Evolutionary conservation across 768 basidiomycete genomes (phyloP).

Genomic region (Leccinum subgranulosum): DNA sequence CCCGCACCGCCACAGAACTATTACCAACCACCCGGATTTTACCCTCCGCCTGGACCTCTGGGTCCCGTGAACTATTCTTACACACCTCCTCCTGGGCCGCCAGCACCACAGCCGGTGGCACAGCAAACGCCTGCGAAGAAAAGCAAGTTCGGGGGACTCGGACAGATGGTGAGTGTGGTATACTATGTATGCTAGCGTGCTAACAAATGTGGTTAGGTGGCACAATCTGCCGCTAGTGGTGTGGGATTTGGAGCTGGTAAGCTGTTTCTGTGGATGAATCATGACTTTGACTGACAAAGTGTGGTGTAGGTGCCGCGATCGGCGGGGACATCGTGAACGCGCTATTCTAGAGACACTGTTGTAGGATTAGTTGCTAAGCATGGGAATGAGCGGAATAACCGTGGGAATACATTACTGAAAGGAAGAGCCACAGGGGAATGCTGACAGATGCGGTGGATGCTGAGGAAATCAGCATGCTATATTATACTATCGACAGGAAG

Average conservation of each 20-base stretch:
- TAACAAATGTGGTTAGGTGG: conserved; percentile 21
- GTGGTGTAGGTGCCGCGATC: conserved; percentile 39
- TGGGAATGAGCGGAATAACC: conserved; percentile 14
- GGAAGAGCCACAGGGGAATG: conserved; percentile 19
- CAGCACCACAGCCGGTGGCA: conserved; percentile 35
- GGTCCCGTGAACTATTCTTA: conserved; percentile 13
- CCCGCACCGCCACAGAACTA: conserved; percentile 11
- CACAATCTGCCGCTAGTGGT: conserved; percentile 37
- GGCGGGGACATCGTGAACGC: conserved; percentile 44
- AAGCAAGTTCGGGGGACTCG: conserved; percentile 38
- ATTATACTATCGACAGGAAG: conserved; percentile 25
- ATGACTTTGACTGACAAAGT: neutral
- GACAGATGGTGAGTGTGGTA: conserved; percentile 32
- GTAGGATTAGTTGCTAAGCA: conserved; percentile 16
- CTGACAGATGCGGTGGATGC: conserved; percentile 31
- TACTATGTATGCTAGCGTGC: neutral
- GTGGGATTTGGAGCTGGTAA: conserved; percentile 47
- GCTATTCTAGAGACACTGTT: conserved; percentile 37
- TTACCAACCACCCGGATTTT: conserved; percentile 17
- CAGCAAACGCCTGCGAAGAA: conserved; percentile 34
- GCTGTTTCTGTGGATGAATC: neutral
- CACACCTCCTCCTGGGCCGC: conserved; percentile 31
- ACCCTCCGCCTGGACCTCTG: conserved; percentile 10
- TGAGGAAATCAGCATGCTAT: conserved; percentile 28
- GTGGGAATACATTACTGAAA: conserved; percentile 25